Conservation (phyloP, 1,284 basidiomycete genomes). For the Cryptococcus amylolentus region DNA sequence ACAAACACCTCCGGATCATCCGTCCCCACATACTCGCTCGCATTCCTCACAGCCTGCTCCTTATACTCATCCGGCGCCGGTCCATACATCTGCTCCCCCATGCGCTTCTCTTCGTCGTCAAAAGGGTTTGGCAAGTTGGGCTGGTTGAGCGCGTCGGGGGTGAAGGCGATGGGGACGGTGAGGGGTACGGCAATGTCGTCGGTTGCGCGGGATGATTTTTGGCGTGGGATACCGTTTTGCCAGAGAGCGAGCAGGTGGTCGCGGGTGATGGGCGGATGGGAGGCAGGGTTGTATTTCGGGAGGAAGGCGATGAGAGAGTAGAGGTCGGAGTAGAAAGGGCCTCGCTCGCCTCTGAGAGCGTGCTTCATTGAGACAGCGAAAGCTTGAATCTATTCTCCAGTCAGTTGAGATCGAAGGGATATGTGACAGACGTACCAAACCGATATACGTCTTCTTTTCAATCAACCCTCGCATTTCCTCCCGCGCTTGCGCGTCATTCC, state of each 20-base stretch:
- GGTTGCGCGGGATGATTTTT: constrained; percentile 19
- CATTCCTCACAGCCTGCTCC: constrained; percentile 22
- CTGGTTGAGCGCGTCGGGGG: constrained; percentile 20
- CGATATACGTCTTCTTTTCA: constrained; percentile 38
- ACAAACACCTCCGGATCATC: constrained; percentile 17
- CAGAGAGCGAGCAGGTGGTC: constrained; percentile 30
- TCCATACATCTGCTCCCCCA: constrained; percentile 3
- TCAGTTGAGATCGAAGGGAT: neutral
- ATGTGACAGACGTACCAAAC: constrained; percentile 23
- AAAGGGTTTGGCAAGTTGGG: constrained; percentile 12
- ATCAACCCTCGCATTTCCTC: constrained; percentile 24
- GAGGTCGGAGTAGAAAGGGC: constrained; percentile 38
- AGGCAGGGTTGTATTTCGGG: constrained; percentile 34
- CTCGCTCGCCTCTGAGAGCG: constrained; percentile 30
- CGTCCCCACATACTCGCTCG: constrained; percentile 15
- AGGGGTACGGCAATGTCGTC: constrained; percentile 29
- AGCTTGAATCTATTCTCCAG: constrained; percentile 27
- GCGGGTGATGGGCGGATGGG: constrained; percentile 27
- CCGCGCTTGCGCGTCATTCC: constrained; percentile 3
- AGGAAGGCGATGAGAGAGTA: constrained; percentile 35
- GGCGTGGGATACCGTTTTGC: constrained; percentile 33
- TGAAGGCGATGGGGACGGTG: constrained; percentile 24
- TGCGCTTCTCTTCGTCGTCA: constrained; percentile 2
- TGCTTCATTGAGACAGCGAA: constrained; percentile 36
- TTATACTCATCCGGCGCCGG: constrained; percentile 17